Percentiles rank a stretch among this genome's conserved stretches.
These are phyloP conservation scores for Triangularia setosa DNA, from an alignment of 2,329 filamentous ascomycete species.

Conservation along the genomic window DNA sequence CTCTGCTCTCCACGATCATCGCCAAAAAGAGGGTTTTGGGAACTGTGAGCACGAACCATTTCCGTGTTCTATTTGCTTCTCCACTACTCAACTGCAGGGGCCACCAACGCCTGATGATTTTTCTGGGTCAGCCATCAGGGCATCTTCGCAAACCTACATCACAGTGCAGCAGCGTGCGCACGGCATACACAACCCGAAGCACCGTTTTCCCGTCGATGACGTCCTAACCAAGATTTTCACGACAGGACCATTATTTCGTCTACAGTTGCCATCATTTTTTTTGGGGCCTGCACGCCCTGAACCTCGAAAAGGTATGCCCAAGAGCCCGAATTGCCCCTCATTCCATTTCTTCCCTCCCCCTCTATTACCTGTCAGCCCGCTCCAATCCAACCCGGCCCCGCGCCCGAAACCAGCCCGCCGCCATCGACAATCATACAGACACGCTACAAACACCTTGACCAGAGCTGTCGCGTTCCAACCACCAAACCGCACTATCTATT, in stretches of 20 bases:
- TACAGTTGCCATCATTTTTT: background rate
- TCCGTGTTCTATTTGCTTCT: background rate
- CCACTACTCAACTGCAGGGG: background rate
- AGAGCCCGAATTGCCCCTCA: constrained; percentile 3
- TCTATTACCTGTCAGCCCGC: constrained; percentile 8
- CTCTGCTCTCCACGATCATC: background rate
- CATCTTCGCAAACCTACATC: background rate
- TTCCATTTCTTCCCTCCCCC: background rate
- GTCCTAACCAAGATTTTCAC: constrained; percentile 11
- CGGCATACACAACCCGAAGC: constrained; percentile 7
- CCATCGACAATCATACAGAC: constrained; percentile 18
- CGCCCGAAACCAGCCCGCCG: constrained; percentile 11
- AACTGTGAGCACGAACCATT: background rate
- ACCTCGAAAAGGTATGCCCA: background rate
- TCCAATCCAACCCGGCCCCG: constrained; percentile 10
- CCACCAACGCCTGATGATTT: background rate
- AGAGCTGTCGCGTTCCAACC: background rate
- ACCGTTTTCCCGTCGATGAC: constrained; percentile 17
- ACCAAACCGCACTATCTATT: background rate
- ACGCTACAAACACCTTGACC: constrained; percentile 5
- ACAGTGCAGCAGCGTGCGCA: background rate
- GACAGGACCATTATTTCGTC: background rate
- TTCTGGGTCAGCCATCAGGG: background rate
- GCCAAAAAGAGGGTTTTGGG: background rate
- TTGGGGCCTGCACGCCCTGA: background rate